phyloP scores from a whole-genome alignment of 768 basidiomycete genomes.

The Podaxis rugospora region DNA sequence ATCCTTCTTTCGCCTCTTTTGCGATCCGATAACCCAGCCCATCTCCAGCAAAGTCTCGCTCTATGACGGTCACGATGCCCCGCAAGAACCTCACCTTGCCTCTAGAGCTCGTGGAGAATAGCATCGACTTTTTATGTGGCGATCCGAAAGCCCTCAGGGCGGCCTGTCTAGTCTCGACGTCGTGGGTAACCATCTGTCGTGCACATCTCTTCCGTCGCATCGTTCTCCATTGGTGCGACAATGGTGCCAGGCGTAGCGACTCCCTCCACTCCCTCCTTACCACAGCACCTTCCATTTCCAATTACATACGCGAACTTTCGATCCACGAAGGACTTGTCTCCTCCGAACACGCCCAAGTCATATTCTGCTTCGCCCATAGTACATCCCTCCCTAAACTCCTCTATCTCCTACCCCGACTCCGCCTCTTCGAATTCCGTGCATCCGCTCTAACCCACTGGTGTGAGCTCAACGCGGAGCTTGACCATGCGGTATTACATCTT shows the following conservation, averaged over 20 bases:
- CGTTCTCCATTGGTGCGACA: conserved; percentile 11
- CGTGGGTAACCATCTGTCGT: conserved; percentile 8
- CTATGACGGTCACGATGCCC: not conserved
- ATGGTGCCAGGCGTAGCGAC: not conserved
- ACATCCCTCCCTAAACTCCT: conserved; percentile 5
- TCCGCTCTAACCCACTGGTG: conserved; percentile 8
- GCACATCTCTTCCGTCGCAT: conserved; percentile 9
- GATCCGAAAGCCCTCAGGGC: conserved; percentile 6
- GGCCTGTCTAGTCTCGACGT: conserved; percentile 1
- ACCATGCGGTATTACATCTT: not conserved
- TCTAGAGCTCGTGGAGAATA: conserved; percentile 4
- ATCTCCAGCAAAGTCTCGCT: not conserved
- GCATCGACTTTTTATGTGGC: conserved; percentile 1
- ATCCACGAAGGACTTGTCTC: conserved; percentile 9
- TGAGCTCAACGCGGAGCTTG: conserved; percentile 9
- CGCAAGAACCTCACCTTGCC: not conserved
- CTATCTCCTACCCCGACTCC: conserved; percentile 4
- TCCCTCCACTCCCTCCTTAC: conserved; percentile 2
- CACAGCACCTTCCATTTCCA: not conserved
- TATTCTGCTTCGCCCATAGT: conserved; percentile 5
- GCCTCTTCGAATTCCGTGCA: conserved; percentile 7
- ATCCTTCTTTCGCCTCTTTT: not conserved
- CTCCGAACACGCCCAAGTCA: conserved; percentile 1
- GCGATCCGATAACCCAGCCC: not conserved
- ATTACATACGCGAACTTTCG: conserved; percentile 10